Evolutionary conservation across 2,329 filamentous ascomycete genomes (phyloP), one percentile per base, ranked within the genome.

Genomic region (Colletotrichum limetticola): DNA sequence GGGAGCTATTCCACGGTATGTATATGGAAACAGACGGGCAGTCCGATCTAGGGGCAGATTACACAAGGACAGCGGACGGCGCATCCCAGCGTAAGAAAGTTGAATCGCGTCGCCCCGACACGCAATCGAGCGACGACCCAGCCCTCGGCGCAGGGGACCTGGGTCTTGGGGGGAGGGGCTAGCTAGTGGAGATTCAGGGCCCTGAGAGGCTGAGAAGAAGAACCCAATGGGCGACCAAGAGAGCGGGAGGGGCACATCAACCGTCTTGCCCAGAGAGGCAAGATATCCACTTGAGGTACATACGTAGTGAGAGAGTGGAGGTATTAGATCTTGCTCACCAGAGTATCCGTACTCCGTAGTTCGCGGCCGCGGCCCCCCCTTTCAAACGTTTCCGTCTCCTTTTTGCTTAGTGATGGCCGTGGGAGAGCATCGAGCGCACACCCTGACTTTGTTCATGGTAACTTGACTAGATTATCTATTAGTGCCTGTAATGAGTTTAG

Each of bases 41-140:
- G 42, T 22, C 42, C 42, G 42, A 49, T 49, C 42, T 49, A 49
- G 19, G 42, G 19, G 42, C 42, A 49, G 42, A 49, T 49, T 49
- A 22, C 42, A 49, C 42, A 19, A 19, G 42, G 42, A 19, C 42
- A 49, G 42, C 42, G 42, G 42, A 49, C 42, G 42, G 49, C 46
- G 55, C 30, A 60, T 60, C 62, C 46, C 35, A 49, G 37, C 30
- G 61, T 37, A 11, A 24, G 42, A 46, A 61, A 71, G 68, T 46
- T 42, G 68, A 62, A 57, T 71, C 26, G 63, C 46, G 46, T 32
- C 64, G 57, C 7, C 16, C 16, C 37, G 37, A 62, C 57, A 68
- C 68, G 64, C 68, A 68, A 68, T 68, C 57, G 52, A 42, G 62
- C 53, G 60, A 66, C 46, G 46, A 49, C 46, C 56, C 68, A 56